Evolutionary conservation across 1,139 yeast species (phyloP).

Genomic region (Taphrina sp.): DNA sequence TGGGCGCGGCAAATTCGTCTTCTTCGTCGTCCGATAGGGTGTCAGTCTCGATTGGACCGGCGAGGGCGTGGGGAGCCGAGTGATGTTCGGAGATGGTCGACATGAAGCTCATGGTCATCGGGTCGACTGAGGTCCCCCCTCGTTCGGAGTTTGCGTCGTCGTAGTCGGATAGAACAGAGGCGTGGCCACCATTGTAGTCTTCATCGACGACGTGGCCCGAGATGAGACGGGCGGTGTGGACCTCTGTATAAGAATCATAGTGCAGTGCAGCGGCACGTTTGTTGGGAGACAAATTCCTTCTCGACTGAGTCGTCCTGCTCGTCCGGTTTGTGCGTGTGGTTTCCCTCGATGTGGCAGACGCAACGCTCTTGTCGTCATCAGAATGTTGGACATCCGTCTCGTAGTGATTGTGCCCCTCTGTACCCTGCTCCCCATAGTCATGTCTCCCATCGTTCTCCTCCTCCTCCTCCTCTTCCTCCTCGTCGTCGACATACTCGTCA

Average conservation of each 20-base stretch:
- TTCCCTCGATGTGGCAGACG: slow-evolving; percentile 16
- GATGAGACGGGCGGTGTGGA: slow-evolving; percentile 93
- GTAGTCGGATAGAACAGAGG: slow-evolving; percentile 1
- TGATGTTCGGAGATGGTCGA: slow-evolving; percentile 16
- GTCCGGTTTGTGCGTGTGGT: slow-evolving; percentile 24
- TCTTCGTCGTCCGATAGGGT: slow-evolving; percentile 53
- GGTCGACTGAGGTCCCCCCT: slow-evolving; percentile 10
- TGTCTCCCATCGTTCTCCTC: slow-evolving; percentile 44
- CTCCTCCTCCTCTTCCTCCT: slow-evolving; percentile 35
- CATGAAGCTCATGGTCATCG: slow-evolving; percentile 34
- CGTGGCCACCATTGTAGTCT: slow-evolving; percentile 53
- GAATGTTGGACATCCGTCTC: slow-evolving; percentile 42
- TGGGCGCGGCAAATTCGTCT: slow-evolving; percentile 71
- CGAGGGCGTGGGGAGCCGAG: slow-evolving; percentile 23
- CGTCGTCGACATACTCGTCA: slow-evolving; percentile 34
- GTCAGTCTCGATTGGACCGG: slow-evolving; percentile 27
- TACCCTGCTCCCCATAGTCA: slow-evolving; percentile 60
- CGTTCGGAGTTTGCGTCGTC: slow-evolving; percentile 39
- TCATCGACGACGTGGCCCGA: slow-evolving; percentile 97
- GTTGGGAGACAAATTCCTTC: slow-evolving; percentile 26
- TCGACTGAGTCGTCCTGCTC: slow-evolving; percentile 21
- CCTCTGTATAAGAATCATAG: slow-evolving; percentile 44
- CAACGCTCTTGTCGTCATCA: slow-evolving; percentile 47
- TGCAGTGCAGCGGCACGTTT: slow-evolving; percentile 11
- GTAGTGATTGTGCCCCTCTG: slow-evolving; percentile 48